phyloP scores from a whole-genome alignment of 208 protist genomes.

The Wallacemonas collosoma region DNA sequence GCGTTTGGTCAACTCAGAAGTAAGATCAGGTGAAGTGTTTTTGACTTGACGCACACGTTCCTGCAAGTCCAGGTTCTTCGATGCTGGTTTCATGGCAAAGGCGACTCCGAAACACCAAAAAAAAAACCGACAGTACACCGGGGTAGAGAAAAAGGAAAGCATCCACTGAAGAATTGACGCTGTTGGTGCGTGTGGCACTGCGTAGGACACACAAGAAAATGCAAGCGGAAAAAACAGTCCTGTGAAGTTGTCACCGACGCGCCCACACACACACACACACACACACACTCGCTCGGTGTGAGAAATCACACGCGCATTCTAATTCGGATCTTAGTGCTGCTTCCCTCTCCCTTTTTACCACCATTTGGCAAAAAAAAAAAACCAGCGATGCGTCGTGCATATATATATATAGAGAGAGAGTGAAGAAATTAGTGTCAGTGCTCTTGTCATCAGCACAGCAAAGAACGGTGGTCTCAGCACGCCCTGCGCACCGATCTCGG shows the following conservation, averaged over 20 bases:
- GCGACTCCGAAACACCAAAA: conserved; percentile 4
- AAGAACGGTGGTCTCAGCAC: too few species aligned
- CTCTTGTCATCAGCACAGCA: neutral
- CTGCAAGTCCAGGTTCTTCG: neutral
- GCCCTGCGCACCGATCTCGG: too few species aligned
- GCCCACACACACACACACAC: conserved; percentile 4
- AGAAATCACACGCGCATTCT: too few species aligned
- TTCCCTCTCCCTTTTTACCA: neutral
- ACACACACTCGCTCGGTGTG: neutral
- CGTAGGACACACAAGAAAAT: neutral
- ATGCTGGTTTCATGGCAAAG: neutral
- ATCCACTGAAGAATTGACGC: neutral
- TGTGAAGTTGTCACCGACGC: too few species aligned
- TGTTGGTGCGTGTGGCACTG: neutral
- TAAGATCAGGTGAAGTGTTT: neutral
- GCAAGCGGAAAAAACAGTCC: neutral
- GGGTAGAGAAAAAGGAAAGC: neutral
- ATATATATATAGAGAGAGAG: neutral
- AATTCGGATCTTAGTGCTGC: neutral
- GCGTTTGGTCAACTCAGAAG: neutral
- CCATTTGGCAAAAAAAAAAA: neutral
- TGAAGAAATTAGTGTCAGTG: neutral
- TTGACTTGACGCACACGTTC: neutral
- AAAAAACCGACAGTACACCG: neutral
- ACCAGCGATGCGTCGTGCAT: neutral